Conservation (phyloP, 495 filamentous ascomycete species). For the Annulohypoxylon stygium region DNA sequence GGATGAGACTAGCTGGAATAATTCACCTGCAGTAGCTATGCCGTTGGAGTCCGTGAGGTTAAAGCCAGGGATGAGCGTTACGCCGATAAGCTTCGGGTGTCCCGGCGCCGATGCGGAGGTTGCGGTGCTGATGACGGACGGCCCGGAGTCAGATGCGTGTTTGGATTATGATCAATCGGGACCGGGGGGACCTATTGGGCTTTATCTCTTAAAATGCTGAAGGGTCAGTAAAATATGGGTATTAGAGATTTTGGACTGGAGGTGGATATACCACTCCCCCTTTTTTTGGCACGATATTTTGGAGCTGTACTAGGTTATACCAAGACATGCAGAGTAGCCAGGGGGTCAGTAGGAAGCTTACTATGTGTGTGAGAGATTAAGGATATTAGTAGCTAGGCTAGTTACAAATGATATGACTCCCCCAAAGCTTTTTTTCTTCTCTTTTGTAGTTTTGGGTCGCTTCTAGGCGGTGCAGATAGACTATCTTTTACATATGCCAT, state of each 20-base stretch:
- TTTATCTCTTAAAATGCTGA: conserved; percentile 40
- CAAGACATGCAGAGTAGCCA: background rate
- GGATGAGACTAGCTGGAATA: conserved; percentile 65
- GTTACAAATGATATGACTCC: background rate
- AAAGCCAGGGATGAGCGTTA: conserved; percentile 20
- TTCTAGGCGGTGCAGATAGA: background rate
- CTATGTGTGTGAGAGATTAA: conserved; percentile 1
- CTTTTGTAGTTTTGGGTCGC: background rate
- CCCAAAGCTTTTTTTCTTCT: background rate
- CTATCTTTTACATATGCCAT: background rate
- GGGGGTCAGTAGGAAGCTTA: background rate
- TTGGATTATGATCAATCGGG: conserved; percentile 23
- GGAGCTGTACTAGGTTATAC: conserved; percentile 15
- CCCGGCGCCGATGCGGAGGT: conserved; percentile 34
- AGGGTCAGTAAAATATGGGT: background rate
- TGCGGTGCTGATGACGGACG: conserved; percentile 27
- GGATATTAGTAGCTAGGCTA: conserved; percentile 1
- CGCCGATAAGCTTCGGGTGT: conserved; percentile 38
- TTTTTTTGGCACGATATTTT: conserved; percentile 33
- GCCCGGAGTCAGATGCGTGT: conserved; percentile 17
- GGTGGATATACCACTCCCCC: conserved; percentile 15
- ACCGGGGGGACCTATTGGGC: conserved; percentile 15
- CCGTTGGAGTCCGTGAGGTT: conserved; percentile 26
- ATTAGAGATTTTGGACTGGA: conserved; percentile 9
- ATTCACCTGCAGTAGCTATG: conserved; percentile 59